Percentiles rank a stretch among this genome's conserved stretches.
phyloP scores from a whole-genome alignment of 371 early-diverging fungal genomes.

The Dinochytrium kinnereticum region DNA sequence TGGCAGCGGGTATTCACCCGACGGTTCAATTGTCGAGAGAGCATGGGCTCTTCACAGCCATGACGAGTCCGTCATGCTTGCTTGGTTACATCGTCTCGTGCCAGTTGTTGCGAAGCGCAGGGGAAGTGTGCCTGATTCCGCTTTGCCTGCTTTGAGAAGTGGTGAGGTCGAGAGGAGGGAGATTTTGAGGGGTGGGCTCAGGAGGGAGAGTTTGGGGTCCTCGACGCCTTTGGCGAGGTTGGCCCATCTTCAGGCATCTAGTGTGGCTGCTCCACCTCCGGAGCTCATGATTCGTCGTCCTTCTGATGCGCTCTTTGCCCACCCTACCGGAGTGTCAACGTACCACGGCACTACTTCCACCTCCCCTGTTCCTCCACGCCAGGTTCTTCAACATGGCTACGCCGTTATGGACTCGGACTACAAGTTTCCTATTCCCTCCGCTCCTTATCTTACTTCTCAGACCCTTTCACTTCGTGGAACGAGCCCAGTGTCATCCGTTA shows the following conservation, averaged over 20 bases:
- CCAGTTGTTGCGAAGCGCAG: not conserved
- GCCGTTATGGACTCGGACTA: no score
- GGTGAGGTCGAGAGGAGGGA: no score
- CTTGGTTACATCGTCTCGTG: constrained; percentile 9
- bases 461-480: no score
- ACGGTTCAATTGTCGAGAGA: constrained; percentile 21
- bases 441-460: no score
- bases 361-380: no score
- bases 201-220: not conserved
- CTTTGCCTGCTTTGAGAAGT: no score
- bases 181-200: not conserved
- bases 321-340: not conserved
- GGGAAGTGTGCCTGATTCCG: not conserved
- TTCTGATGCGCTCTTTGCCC: not conserved
- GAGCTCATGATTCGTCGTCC: not conserved
- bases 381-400: no score
- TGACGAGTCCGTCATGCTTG: constrained; percentile 15
- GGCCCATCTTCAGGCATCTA: not conserved
- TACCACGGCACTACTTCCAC: no score
- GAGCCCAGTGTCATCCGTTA: no score
- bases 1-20: not conserved
- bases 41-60: constrained; percentile 18
- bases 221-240: not conserved
- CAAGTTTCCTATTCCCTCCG: no score
- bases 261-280: no score